Evolutionary conservation across 257 asterid species (phyloP).

Genomic region (Solanum okadae): DNA sequence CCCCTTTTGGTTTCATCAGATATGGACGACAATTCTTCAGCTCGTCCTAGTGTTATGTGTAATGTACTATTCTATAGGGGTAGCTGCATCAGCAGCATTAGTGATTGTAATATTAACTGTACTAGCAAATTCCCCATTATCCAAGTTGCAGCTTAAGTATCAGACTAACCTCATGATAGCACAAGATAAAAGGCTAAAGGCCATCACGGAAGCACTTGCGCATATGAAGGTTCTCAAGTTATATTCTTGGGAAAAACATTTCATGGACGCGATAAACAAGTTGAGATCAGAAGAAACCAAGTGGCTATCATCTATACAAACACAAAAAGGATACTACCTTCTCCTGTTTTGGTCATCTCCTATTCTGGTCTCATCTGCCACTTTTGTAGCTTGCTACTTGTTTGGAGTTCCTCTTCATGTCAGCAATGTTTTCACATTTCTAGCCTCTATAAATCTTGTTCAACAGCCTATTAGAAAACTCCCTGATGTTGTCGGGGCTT

Average conservation of each 20-base stretch:
- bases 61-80: conserved; percentile 2
- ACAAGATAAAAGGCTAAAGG: too few relatives aligned
- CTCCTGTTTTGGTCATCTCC: conserved; percentile 85
- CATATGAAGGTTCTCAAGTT: conserved; percentile 81
- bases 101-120: conserved; percentile 49
- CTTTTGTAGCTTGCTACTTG: conserved; percentile 77
- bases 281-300: conserved; percentile 51
- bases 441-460: conserved; percentile 70
- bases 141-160: conserved; percentile 68
- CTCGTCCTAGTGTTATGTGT: too few relatives aligned
- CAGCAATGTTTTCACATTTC: conserved; percentile 74
- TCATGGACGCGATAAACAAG: conserved; percentile 36
- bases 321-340: conserved; percentile 48
- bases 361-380: conserved; percentile 68
- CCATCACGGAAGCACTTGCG: conserved; percentile 51
- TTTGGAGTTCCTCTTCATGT: conserved; percentile 59
- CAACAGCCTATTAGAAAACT: conserved; percentile 71
- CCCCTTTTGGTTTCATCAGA: too few relatives aligned
- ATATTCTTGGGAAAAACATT: conserved; percentile 85
- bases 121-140: conserved; percentile 62
- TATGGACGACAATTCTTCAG: too few relatives aligned
- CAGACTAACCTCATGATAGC: conserved; percentile 58
- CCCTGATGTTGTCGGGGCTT: too few relatives aligned
- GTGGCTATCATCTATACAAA: conserved; percentile 64
- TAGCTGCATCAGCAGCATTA: conserved; percentile 67